Evolutionary conservation across 352 stramenopile genomes (phyloP), one percentile per base, ranked within the genome.

Genomic region (Elongisporangium undulatum): DNA sequence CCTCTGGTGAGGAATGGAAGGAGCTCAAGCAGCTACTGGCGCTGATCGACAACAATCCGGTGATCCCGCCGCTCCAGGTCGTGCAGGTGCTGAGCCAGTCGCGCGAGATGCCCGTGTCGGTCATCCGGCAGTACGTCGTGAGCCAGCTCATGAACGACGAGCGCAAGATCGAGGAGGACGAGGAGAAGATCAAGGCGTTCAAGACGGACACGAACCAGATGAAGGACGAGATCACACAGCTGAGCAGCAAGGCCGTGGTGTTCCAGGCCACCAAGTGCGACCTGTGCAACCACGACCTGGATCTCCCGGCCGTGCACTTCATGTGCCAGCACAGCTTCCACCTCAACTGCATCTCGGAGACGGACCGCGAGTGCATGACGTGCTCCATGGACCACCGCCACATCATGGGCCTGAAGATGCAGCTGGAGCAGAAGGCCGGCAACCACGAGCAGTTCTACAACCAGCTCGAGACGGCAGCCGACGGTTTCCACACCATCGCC

Each of bases 401-500:
- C 64, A 89, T 94, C 58, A 68, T 94, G 55, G 82, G 83, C 12
- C 70, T 97, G 19, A 92, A 96, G 63, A 91, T 86, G 55, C 85
- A 93, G 61, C 75, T 95, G 6, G 82, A 95, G 54, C 81, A 93
- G 62, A 95, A 94, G 56, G 86, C 89, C 20, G 76, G 79, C 20
- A 95, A 97, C 63, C 89, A 97, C 71, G 90, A 97, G 58, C 84
- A 96, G 73, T 97, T 97, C 58, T 97, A 93, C 80, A 95, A 95
- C 58, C 87, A 97, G 53, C 73, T 97, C 3, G 89, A 97, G 67
- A 95, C 85, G 0, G 81, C 85, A 0, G 79, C 85, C 15, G 87
- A 97, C 52, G 89, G 89, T 13, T 97, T 97, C 64, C 75, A 95
- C 63, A 92, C 83, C 7, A 92, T 97, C 55, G 89, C 89, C 23